Percentiles rank a stretch among this genome's conserved stretches.
Evolutionary conservation across 106 monocot species (phyloP).

Genomic region (Chionographis japonica): DNA sequence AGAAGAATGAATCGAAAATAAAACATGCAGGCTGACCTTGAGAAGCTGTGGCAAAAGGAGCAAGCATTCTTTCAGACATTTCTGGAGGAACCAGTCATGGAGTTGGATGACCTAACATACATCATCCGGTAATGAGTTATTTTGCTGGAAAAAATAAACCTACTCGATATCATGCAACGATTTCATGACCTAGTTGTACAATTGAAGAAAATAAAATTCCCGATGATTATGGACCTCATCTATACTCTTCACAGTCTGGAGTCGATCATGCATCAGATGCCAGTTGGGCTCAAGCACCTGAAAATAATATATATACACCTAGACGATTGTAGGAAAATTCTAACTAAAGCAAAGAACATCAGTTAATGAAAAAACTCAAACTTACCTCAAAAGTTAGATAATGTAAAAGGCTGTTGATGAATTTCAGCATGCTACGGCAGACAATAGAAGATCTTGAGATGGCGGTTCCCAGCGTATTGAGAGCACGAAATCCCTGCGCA

Average conservation of each 20-base stretch:
- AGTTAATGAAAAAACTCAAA: slow-evolving; percentile 5
- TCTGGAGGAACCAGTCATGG: slow-evolving; percentile 92
- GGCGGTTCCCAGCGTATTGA: slow-evolving; percentile 66
- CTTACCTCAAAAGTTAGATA: slow-evolving; percentile 96
- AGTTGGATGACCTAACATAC: slow-evolving; percentile 75
- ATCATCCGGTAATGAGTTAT: background rate
- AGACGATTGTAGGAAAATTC: slow-evolving; percentile 1
- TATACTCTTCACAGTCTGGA: slow-evolving; percentile 84
- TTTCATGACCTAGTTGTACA: background rate
- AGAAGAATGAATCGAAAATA: background rate
- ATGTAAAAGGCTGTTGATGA: slow-evolving; percentile 92
- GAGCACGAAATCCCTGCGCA: slow-evolving; percentile 64
- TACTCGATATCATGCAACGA: background rate
- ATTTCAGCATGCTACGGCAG: slow-evolving; percentile 96
- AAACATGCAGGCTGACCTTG: slow-evolving; percentile 37
- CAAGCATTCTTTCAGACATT: slow-evolving; percentile 94
- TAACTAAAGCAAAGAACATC: background rate
- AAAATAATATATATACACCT: slow-evolving; percentile 9
- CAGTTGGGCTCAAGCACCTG: slow-evolving; percentile 99
- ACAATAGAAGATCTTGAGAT: slow-evolving; percentile 82
- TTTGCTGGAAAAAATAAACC: background rate
- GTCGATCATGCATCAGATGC: slow-evolving; percentile 92
- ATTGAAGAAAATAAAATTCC: slow-evolving; percentile 1
- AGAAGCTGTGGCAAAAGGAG: slow-evolving; percentile 84
- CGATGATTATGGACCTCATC: slow-evolving; percentile 62